Conservation (phyloP, 106 monocot genomes). For the Gastrodia elata region DNA sequence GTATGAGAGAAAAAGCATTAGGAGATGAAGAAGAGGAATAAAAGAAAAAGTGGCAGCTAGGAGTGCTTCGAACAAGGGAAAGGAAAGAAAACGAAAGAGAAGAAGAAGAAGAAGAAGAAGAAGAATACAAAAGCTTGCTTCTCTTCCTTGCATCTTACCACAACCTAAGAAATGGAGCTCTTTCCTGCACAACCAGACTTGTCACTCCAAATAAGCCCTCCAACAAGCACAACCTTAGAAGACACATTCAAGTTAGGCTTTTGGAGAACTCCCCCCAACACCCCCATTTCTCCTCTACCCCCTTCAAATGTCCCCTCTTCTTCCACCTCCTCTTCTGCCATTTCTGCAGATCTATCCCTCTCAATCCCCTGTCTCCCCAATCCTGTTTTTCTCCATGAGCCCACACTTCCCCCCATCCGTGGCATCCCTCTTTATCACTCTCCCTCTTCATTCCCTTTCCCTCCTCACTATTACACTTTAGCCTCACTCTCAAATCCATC, state of each 20-base stretch:
- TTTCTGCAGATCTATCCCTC: slow-evolving; percentile 18
- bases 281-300: not conserved
- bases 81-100: not conserved
- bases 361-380: slow-evolving; percentile 6
- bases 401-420: slow-evolving; percentile 32
- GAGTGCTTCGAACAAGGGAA: not conserved
- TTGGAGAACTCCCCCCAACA: slow-evolving; percentile 34
- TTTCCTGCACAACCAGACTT: slow-evolving; percentile 17
- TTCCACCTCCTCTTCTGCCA: not conserved
- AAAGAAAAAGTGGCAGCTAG: not conserved
- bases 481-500: slow-evolving; percentile 3
- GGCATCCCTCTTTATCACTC: slow-evolving; percentile 51
- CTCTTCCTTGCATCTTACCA: not conserved
- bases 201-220: slow-evolving; percentile 43
- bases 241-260: slow-evolving; percentile 30
- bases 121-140: not conserved
- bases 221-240: slow-evolving; percentile 19
- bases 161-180: slow-evolving; percentile 3
- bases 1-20: not conserved
- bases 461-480: not conserved
- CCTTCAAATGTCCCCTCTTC: not conserved
- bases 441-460: slow-evolving; percentile 1
- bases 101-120: not conserved
- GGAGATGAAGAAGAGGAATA: not conserved
- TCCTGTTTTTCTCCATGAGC: slow-evolving; percentile 12